Evolutionary conservation across 768 basidiomycete species (phyloP).

Genomic region (Mycena latifolia): DNA sequence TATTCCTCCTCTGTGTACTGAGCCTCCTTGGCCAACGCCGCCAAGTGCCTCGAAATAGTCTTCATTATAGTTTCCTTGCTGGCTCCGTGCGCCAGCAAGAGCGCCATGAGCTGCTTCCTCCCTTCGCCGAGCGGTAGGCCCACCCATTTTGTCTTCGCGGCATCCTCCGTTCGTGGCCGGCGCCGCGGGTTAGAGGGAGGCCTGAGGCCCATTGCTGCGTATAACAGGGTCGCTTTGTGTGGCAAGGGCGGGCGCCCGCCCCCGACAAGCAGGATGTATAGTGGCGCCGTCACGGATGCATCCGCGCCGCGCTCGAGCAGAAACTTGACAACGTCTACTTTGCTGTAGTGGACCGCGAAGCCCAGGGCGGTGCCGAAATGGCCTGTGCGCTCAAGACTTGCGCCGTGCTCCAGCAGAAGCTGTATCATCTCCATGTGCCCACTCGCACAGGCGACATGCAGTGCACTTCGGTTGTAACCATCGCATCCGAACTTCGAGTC

Average conservation of each 20-base stretch:
- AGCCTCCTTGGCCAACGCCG: slow-evolving; percentile 43
- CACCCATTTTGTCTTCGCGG: not conserved
- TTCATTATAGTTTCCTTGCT: slow-evolving; percentile 7
- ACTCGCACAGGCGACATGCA: slow-evolving; percentile 1
- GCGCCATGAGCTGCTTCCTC: slow-evolving; percentile 16
- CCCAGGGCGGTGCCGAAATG: slow-evolving; percentile 15
- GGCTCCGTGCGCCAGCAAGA: slow-evolving; percentile 18
- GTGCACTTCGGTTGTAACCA: not conserved
- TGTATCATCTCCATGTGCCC: slow-evolving; percentile 13
- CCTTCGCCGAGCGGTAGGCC: slow-evolving; percentile 15
- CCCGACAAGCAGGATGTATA: not conserved
- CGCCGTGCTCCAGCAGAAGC: slow-evolving; percentile 5
- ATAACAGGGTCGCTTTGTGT: slow-evolving; percentile 1
- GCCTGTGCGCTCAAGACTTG: not conserved
- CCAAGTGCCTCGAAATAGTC: slow-evolving; percentile 46
- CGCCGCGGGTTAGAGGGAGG: not conserved
- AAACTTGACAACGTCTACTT: not conserved
- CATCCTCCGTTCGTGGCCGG: not conserved
- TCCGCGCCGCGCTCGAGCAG: slow-evolving; percentile 21
- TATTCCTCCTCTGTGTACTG: slow-evolving; percentile 33
- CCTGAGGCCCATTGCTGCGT: slow-evolving; percentile 7
- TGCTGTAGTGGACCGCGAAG: slow-evolving; percentile 9
- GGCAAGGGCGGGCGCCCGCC: not conserved
- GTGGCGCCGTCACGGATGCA: slow-evolving; percentile 9
- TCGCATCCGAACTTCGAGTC: not conserved